phyloP scores from a whole-genome alignment of 371 early-diverging fungal genomes.

The Rhizopus sp. region DNA sequence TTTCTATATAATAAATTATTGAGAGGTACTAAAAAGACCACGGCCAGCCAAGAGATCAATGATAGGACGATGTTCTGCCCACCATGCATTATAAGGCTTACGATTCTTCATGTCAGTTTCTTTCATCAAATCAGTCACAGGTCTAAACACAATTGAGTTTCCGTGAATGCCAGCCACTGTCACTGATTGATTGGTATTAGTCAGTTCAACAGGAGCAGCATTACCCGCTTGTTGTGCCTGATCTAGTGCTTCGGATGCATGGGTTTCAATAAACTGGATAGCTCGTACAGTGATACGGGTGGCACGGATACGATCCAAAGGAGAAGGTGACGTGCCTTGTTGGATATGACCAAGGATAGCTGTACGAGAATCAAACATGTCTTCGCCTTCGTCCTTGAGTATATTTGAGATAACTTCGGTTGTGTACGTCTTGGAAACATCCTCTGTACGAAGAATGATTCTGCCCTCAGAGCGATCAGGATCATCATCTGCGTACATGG shows the following conservation, averaged over 20 bases:
- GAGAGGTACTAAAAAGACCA: constrained; percentile 9
- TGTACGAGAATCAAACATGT: constrained; percentile 90
- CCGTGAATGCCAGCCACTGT: constrained; percentile 87
- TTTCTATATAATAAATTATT: neutral
- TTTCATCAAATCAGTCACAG: constrained; percentile 65
- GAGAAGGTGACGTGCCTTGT: constrained; percentile 95
- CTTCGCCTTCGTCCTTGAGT: constrained; percentile 91
- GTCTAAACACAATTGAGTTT: constrained; percentile 71
- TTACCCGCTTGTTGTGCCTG: constrained; percentile 28
- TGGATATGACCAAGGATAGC: constrained; percentile 96
- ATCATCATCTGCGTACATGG: constrained; percentile 74
- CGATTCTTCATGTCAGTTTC: constrained; percentile 83
- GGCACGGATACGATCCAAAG: constrained; percentile 95
- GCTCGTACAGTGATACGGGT: constrained; percentile 80
- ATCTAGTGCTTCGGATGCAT: constrained; percentile 35
- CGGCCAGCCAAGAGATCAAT: constrained; percentile 49
- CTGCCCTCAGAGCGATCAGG: constrained; percentile 78
- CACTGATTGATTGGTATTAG: constrained; percentile 60
- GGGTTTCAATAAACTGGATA: constrained; percentile 60
- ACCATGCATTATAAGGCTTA: constrained; percentile 76
- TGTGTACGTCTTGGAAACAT: constrained; percentile 82
- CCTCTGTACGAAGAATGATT: constrained; percentile 83
- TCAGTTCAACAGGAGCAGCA: constrained; percentile 63
- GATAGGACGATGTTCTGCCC: constrained; percentile 66
- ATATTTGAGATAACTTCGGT: constrained; percentile 91